Evolutionary conservation across 768 basidiomycete genomes (phyloP), one percentile per base, ranked within the genome.

Genomic region (Calocybe cyanea): DNA sequence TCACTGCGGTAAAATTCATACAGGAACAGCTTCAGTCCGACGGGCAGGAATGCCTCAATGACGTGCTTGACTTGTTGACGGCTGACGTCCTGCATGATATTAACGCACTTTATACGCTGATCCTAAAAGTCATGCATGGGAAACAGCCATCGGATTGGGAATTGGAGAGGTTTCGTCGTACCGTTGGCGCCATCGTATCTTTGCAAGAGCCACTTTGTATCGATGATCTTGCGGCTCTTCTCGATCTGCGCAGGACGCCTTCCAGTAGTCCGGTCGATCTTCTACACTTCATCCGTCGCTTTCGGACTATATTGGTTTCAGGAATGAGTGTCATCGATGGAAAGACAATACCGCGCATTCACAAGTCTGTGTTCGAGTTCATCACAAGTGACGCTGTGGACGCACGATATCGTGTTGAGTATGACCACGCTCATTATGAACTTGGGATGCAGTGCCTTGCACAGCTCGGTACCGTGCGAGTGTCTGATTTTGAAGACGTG

Each of bases 351-450:
- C 56, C 56, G 7, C 50, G 56, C 11, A 25, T 57, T 18, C 56
- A 57, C 38, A 52, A 45, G 40, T 57, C 54, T 18, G 51, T 57
- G 20, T 46, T 41, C 33, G 54, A 55, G 18, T 55, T 51, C 36
- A 39, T 50, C 33, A 55, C 53, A 18, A 45, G 47, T n/a, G 28
- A 31, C 8, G 15, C 14, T 15, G 24, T 51, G 14, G 44, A 43
- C 19, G 7, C 19, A 6, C 36, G 18, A 13, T 50, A 47, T 30
- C 34, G 40, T 3, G 37, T 53, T 5, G 41, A 53, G 14, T 17
- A 15, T 15, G n/a, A 18, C 14, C 23, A 11, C 23, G 30, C 52
- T 10, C 35, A 53, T 20, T 32, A 21, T 21, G 52, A 53, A 24
- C 28, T 50, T 30, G 46, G 19, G 25, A 11, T 41, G 7, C 44